phyloP scores from a whole-genome alignment of 345 rosid species.

The Schrenkiella parvula region DNA sequence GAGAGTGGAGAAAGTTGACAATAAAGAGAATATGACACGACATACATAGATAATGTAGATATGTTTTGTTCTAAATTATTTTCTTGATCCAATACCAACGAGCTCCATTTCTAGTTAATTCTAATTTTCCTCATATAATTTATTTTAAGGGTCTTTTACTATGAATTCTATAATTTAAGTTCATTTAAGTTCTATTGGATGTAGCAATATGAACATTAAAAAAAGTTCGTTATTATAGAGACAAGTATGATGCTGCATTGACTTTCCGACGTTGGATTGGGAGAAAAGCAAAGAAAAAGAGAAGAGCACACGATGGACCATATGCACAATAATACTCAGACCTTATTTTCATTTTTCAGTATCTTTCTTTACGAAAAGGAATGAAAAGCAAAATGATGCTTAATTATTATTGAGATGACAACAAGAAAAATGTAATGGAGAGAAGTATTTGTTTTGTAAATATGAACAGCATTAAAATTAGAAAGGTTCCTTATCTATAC shows the following conservation, averaged over 20 bases:
- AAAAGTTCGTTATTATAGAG: neutral
- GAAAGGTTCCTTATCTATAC: neutral
- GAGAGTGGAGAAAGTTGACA: neutral
- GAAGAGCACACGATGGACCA: neutral
- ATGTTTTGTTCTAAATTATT: neutral
- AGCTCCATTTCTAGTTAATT: neutral
- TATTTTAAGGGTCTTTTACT: neutral
- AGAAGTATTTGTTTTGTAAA: neutral
- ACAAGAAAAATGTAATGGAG: neutral
- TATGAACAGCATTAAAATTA: neutral
- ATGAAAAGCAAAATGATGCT: neutral
- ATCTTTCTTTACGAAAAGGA: neutral
- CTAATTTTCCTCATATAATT: neutral
- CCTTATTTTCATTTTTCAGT: neutral
- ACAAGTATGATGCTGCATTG: neutral
- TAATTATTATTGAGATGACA: neutral
- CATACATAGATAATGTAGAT: neutral
- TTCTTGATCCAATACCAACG: neutral
- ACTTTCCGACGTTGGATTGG: neutral
- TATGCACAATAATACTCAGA: neutral
- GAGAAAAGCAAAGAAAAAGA: neutral
- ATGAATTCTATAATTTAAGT: too few species aligned
- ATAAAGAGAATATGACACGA: neutral
- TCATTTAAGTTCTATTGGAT: neutral
- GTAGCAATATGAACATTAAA: neutral